Evolutionary conservation across 2,329 filamentous ascomycete species (phyloP).

Genomic region (Lomentospora prolificans): DNA sequence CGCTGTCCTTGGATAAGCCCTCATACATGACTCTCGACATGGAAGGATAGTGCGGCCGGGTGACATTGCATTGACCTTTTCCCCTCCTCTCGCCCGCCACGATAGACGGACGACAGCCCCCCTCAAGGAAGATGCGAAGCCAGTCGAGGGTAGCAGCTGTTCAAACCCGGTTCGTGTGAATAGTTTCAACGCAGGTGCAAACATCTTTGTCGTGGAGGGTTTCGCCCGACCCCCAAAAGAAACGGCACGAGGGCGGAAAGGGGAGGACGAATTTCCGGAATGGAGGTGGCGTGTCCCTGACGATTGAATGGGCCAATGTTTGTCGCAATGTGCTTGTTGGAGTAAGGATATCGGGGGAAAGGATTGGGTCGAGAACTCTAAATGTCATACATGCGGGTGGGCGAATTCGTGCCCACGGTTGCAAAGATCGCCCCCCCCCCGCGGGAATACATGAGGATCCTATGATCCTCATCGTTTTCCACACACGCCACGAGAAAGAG

Average conservation of each 20-base stretch:
- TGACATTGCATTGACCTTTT: background rate
- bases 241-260: background rate
- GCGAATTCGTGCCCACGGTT: background rate
- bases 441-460: background rate
- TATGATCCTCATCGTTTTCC: background rate
- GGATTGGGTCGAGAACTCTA: background rate
- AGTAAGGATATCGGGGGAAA: background rate
- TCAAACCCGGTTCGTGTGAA: background rate
- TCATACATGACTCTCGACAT: background rate
- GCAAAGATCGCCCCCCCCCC: background rate
- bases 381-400: background rate
- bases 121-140: background rate
- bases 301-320: background rate
- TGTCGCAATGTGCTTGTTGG: background rate
- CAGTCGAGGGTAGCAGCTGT: background rate
- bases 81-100: background rate
- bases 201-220: background rate
- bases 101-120: too few relatives aligned
- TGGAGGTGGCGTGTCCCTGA: background rate
- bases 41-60: background rate
- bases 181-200: background rate
- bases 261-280: background rate
- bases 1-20: background rate
- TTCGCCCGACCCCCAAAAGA: background rate
- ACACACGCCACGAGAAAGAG: background rate